These are phyloP conservation scores for Lachnellula suecica DNA, from an alignment of 2,329 filamentous ascomycete species.

Conservation along the genomic window DNA sequence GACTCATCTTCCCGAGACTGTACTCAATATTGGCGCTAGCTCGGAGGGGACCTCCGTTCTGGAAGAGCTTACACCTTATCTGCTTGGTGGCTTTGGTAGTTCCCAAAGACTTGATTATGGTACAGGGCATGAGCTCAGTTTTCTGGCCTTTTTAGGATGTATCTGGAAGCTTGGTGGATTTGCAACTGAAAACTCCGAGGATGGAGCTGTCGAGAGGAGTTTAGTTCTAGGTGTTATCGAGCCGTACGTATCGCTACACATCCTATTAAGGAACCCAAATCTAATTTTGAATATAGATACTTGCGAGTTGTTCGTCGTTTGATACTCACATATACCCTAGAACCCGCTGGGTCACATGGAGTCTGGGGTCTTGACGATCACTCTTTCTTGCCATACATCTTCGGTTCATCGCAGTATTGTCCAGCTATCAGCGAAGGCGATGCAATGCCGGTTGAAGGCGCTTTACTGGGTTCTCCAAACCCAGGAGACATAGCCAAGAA, in stretches of 20 bases:
- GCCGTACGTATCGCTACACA: slow-evolving; percentile 55
- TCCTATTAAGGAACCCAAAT: slow-evolving; percentile 5
- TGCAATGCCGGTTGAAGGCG: slow-evolving; percentile 75
- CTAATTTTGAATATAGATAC: slow-evolving; percentile 54
- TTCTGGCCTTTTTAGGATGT: slow-evolving; percentile 84
- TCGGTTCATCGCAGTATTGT: slow-evolving; percentile 87
- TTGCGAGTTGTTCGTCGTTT: slow-evolving; percentile 77
- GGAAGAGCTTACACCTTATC: slow-evolving; percentile 74
- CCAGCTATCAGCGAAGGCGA: slow-evolving; percentile 67
- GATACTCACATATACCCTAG: slow-evolving; percentile 87
- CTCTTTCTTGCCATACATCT: slow-evolving; percentile 89
- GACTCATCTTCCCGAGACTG: slow-evolving; percentile 50
- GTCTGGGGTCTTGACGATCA: slow-evolving; percentile 99
- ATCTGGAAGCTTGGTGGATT: slow-evolving; percentile 92
- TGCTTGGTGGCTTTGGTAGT: slow-evolving; percentile 85
- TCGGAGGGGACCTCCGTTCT: slow-evolving; percentile 44
- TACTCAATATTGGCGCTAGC: slow-evolving; percentile 32
- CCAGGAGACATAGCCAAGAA: slow-evolving; percentile 68
- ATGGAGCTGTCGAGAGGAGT: slow-evolving; percentile 66
- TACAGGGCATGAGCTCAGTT: slow-evolving; percentile 93
- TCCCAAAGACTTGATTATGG: slow-evolving; percentile 90
- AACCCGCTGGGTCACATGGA: slow-evolving; percentile 93
- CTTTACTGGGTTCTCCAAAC: slow-evolving; percentile 67
- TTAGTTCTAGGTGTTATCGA: slow-evolving; percentile 84
- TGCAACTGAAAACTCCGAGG: slow-evolving; percentile 44